phyloP scores from a whole-genome alignment of 495 filamentous ascomycete genomes.

The Mycothermus thermophilus region DNA sequence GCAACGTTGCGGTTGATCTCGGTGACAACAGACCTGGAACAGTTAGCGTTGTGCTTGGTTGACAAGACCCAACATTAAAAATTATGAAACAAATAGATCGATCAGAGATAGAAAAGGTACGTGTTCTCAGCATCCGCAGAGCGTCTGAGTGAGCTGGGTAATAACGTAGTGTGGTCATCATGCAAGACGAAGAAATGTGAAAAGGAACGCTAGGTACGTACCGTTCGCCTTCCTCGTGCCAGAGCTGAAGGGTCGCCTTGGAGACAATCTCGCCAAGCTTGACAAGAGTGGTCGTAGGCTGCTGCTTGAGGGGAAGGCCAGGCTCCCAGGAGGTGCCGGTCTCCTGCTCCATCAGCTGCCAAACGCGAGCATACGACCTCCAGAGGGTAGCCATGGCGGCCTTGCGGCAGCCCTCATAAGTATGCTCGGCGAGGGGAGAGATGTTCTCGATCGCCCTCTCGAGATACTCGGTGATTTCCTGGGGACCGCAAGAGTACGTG shows the following conservation, averaged over 20 bases:
- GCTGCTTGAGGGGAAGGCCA: conserved; percentile 67
- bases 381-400: conserved; percentile 79
- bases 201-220: conserved; percentile 36
- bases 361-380: conserved; percentile 85
- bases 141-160: conserved; percentile 99
- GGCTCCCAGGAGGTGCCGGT: conserved; percentile 73
- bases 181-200: conserved; percentile 23
- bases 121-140: conserved; percentile 81
- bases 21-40: conserved; percentile 60
- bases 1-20: conserved; percentile 93
- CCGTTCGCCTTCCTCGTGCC: conserved; percentile 86
- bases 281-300: conserved; percentile 59
- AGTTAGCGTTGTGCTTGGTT: conserved; percentile 26
- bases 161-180: conserved; percentile 84
- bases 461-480: conserved; percentile 61
- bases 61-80: not conserved
- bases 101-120: conserved; percentile 35
- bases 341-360: conserved; percentile 68
- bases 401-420: conserved; percentile 88
- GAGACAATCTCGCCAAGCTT: conserved; percentile 82
- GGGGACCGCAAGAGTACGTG: conserved; percentile 61
- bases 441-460: conserved; percentile 78
- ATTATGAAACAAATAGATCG: conserved; percentile 7
- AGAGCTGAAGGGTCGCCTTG: conserved; percentile 68
- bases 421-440: conserved; percentile 66